A percentile compares a stretch with the other conserved stretches of the same genome.
Conservation (phyloP, 2,329 filamentous ascomycete genomes). For the Fusarium pseudonygamai region DNA sequence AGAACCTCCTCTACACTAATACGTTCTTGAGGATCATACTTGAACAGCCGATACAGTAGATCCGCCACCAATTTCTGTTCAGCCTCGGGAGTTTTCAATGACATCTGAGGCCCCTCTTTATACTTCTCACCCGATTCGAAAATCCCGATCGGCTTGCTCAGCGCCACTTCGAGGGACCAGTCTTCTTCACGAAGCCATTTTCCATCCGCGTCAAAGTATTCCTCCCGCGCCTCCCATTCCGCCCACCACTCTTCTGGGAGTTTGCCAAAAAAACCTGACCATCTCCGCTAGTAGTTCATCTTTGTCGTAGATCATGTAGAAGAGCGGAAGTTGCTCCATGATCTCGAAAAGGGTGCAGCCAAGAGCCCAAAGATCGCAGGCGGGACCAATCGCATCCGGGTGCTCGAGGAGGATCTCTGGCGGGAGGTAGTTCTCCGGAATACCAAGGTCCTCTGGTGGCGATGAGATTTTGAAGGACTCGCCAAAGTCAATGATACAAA, state of each 20-base stretch:
- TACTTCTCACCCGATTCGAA: not conserved
- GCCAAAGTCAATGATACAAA: constrained; percentile 40
- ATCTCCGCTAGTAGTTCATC: constrained; percentile 46
- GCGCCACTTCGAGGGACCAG: constrained; percentile 6
- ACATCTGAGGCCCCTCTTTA: not conserved
- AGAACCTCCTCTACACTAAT: constrained; percentile 22
- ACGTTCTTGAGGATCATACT: constrained; percentile 31
- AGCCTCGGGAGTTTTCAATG: not conserved
- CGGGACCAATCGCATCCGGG: constrained; percentile 19
- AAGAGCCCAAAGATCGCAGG: constrained; percentile 47
- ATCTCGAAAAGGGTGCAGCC: constrained; percentile 49
- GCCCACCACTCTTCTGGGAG: constrained; percentile 46
- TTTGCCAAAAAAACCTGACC: constrained; percentile 44
- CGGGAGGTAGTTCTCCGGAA: constrained; percentile 42
- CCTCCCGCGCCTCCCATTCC: constrained; percentile 39
- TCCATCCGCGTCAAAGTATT: constrained; percentile 35
- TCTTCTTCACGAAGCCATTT: constrained; percentile 1
- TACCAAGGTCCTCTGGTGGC: constrained; percentile 37
- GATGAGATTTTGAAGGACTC: constrained; percentile 31
- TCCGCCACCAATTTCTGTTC: constrained; percentile 42
- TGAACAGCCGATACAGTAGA: constrained; percentile 36
- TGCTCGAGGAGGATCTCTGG: constrained; percentile 43
- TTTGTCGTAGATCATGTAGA: constrained; percentile 40
- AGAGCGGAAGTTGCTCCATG: constrained; percentile 42
- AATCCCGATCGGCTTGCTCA: not conserved